Evolutionary conservation across 768 basidiomycete genomes (phyloP).

Genomic region (Suillus tomentosus): DNA sequence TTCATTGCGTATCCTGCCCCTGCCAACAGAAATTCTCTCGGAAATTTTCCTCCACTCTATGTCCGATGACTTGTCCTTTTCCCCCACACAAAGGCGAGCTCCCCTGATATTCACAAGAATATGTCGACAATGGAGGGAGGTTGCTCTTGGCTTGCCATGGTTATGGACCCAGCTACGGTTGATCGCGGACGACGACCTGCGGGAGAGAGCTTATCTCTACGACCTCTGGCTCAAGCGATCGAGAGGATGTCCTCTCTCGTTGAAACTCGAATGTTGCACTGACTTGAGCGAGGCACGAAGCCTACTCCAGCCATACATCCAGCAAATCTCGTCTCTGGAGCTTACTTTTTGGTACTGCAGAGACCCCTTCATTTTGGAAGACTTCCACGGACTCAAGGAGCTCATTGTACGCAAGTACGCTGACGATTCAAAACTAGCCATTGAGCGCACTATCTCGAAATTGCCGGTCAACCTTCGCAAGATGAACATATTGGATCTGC

Average conservation of each 20-base stretch:
- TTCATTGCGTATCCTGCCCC: constrained; percentile 32
- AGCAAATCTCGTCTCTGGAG: constrained; percentile 12
- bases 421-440: no score
- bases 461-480: constrained; percentile 11
- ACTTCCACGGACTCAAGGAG: constrained; percentile 19
- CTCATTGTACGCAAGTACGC: constrained; percentile 15
- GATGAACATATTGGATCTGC: not conserved
- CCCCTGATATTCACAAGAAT: constrained; percentile 45
- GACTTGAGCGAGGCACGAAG: not conserved
- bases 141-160: constrained; percentile 41
- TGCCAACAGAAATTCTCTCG: constrained; percentile 48
- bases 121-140: constrained; percentile 43
- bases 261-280: not conserved
- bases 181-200: constrained; percentile 7
- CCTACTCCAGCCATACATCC: constrained; percentile 23
- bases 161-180: constrained; percentile 48
- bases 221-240: not conserved
- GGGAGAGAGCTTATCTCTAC: constrained; percentile 3
- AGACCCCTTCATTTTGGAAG: not conserved
- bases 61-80: constrained; percentile 23
- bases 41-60: constrained; percentile 48
- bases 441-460: constrained; percentile 8
- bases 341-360: not conserved
- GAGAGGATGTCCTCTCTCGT: not conserved
- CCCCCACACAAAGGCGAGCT: constrained; percentile 26